Conservation (phyloP, 345 rosid species). For the Eucalyptus regnans region DNA sequence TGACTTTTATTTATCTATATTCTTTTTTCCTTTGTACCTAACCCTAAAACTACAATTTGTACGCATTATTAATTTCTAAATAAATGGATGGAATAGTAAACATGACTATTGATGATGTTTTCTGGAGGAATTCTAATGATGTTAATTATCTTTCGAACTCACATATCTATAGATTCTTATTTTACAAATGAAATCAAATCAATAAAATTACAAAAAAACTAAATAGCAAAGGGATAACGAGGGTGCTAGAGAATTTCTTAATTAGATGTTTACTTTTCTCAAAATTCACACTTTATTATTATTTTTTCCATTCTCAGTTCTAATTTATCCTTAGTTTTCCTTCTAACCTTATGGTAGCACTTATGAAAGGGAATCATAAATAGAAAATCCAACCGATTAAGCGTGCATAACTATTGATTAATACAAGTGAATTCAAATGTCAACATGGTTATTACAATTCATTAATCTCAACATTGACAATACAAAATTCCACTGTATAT, state of each 20-base stretch:
- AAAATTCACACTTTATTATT: not conserved
- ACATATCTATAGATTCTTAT: not conserved
- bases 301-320: not conserved
- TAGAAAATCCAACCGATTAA: not conserved
- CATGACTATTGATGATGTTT: not conserved
- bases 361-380: not conserved
- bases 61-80: not conserved
- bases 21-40: not conserved
- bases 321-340: not conserved
- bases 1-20: not conserved
- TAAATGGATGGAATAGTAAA: not conserved
- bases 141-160: not conserved
- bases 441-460: not conserved
- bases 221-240: not conserved
- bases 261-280: not conserved
- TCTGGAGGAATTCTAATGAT: not conserved
- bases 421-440: not conserved
- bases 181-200: not conserved
- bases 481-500: not conserved
- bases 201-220: not conserved
- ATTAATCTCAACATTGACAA: not conserved
- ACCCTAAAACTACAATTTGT: not conserved
- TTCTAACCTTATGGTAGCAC: not conserved
- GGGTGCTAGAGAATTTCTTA: not conserved
- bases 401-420: not conserved